Evolutionary conservation across 768 basidiomycete genomes (phyloP), one percentile per base, ranked within the genome.

Genomic region (Podaxis pistillaris): DNA sequence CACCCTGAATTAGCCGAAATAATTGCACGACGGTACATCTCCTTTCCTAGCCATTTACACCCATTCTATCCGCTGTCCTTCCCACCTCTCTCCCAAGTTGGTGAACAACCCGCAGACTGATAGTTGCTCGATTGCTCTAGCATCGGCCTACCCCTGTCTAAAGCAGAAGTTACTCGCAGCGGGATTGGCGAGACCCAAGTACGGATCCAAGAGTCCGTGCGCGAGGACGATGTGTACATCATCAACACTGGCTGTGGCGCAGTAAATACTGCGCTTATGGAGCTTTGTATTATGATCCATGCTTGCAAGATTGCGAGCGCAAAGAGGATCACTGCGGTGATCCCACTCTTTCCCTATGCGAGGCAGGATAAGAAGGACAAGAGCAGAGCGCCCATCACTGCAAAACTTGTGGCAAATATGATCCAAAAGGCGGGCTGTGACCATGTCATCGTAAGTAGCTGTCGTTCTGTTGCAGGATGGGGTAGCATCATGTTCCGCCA

Each of bases 241-340:
- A 89, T 99, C 80, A 97, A 95, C 77, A 93, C 94, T 41, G 91
- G 93, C 13, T 89, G 89, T 69, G 87, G 90, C 24, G 80, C 87
- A 60, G 86, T 98, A 68, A 98, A 98, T 72, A 95, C 93, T 28
- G 83, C 96, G 44, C 86, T 99, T 66, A 98, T 99, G 94, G 97
- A 98, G 75, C 85, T 95, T 51, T 94, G 96, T 73, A 98, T 98
- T 71, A 96, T 99, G 94, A 94, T 98, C 70, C 96, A 98, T 73
- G 96, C 97, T 9, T 97, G 96, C 87, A 96, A 96, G 79, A 98
- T 98, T 70, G 96, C 97, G n/a, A 96, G 94, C 67, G 96, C 97
- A 52, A 93, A 91, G 76, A 83, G 97, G 64, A 98, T 99, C 72
- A 99, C 97, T 5, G 97, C 96, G n/a, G 95, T 99, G 65, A 86